These are phyloP conservation scores for Sicyos baderoa DNA, from an alignment of 306 rosid species.

Conservation along the genomic window DNA sequence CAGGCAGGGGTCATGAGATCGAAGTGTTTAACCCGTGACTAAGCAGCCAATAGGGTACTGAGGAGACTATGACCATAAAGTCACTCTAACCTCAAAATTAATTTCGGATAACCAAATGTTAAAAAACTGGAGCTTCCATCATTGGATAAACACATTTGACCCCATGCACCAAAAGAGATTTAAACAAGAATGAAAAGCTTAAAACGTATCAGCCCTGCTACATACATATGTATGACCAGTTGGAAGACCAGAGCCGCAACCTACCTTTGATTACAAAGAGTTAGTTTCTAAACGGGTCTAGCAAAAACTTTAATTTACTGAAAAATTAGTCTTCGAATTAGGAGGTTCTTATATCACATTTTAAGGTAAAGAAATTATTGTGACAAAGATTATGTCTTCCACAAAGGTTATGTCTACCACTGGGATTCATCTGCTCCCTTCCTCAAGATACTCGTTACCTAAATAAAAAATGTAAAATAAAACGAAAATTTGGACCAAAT, in stretches of 20 bases:
- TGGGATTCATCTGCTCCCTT: conserved; percentile 4
- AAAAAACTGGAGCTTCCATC: conserved; percentile 9
- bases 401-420: background rate
- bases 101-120: background rate
- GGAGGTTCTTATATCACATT: background rate
- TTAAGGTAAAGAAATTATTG: background rate
- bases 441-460: conserved; percentile 2
- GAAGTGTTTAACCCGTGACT: background rate
- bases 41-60: background rate
- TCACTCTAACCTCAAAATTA: background rate
- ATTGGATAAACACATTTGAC: background rate
- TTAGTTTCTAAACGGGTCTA: background rate
- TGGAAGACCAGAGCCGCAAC: background rate
- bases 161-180: background rate
- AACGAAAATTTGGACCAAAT: background rate
- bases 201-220: background rate
- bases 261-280: background rate
- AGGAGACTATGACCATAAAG: background rate
- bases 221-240: background rate
- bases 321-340: background rate
- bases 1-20: too few relatives aligned
- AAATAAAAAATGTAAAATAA: background rate
- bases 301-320: background rate
- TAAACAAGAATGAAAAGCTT: background rate
- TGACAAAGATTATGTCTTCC: conserved; percentile 1